Evolutionary conservation across 257 asterid genomes (phyloP).

Genomic region (Thymus quinquecostatus): DNA sequence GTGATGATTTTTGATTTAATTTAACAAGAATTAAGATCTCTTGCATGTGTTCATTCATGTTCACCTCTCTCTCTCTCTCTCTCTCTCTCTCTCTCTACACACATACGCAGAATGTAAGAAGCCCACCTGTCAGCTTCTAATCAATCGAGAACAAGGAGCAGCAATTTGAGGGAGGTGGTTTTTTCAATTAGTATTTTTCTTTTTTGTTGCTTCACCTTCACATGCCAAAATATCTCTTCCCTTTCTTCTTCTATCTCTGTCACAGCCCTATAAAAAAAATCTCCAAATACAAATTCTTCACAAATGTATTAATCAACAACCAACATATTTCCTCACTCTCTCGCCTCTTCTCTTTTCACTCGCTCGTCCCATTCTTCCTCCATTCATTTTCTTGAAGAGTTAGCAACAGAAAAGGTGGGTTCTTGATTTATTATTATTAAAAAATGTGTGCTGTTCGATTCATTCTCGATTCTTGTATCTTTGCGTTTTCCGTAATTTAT

Average conservation of each 20-base stretch:
- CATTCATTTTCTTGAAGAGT: neutral
- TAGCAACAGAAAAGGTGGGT: slow-evolving; percentile 33
- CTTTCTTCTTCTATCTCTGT: neutral
- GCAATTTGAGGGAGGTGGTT: slow-evolving; percentile 14
- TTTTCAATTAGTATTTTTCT: slow-evolving; percentile 13
- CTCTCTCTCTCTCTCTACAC: neutral
- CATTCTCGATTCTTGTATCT: slow-evolving; percentile 5
- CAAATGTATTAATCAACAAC: neutral
- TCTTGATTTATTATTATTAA: slow-evolving; percentile 9
- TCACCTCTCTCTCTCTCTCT: neutral
- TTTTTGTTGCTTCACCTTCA: neutral
- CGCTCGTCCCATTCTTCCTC: slow-evolving; percentile 12
- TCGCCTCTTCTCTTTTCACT: slow-evolving; percentile 6
- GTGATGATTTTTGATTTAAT: neutral
- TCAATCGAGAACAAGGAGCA: neutral
- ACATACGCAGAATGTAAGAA: slow-evolving; percentile 11
- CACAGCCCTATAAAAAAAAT: slow-evolving; percentile 7
- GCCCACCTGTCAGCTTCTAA: slow-evolving; percentile 27
- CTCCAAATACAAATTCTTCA: neutral
- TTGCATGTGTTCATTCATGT: slow-evolving; percentile 11
- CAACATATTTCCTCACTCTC: neutral
- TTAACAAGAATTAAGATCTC: neutral
- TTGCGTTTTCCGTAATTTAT: neutral
- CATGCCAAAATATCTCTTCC: slow-evolving; percentile 42
- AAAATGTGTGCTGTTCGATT: too few relatives aligned